Base-by-base conservation (phyloP, 2,329 filamentous ascomycete species). In the Sphaerulina vaccinii region DNA sequence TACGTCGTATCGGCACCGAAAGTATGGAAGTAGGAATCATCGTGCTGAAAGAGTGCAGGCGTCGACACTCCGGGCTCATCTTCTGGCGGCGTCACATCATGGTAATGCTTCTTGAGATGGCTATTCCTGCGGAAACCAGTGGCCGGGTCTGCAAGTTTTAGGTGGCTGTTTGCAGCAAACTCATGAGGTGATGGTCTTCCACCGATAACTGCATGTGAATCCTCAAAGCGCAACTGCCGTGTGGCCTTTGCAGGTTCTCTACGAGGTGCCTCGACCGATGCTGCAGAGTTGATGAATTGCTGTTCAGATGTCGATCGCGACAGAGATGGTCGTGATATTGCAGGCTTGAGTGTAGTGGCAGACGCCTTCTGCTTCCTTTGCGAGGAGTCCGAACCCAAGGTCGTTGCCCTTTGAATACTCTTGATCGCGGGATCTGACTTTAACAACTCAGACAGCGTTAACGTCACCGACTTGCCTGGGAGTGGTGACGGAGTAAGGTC, bases 1-100 rank as follows among this genome's bases (percentile, higher is more conserved):
- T 51, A 52, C 19, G 54, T 55, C 2, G 50, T 54, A 13, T 62
- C 56, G 10, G 60, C 52, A 3, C 45, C 56, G 27, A 63, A 63
- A 2, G 59, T 61, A 5, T 55, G 56, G 37, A 65, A 65, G 23
- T 63, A 65, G 11, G 56, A 60, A 19, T 61, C 55, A 8, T 53
- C 57, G 27, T 58, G 57, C 11, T 46, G 42, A 11, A 59, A 58
- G 16, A 37, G 11, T 2, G 36, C 33, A 10, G 41, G 32, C 5
- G 37, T 37, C 4, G 53, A 50, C 1, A 46, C 24, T n/a, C 29
- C 36, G 7, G 55, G 56, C 21, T 62, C 62, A 5, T 39, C 36
- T 33, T 62, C 56, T 21, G 58, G 56, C 3, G 62, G 61, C 10
- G 62, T 64, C n/a, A 59, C 48, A 36, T 61, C 49, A 36, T 58